phyloP scores from a whole-genome alignment of 2,329 filamentous ascomycete species.

The Dactylellina leptospora region DNA sequence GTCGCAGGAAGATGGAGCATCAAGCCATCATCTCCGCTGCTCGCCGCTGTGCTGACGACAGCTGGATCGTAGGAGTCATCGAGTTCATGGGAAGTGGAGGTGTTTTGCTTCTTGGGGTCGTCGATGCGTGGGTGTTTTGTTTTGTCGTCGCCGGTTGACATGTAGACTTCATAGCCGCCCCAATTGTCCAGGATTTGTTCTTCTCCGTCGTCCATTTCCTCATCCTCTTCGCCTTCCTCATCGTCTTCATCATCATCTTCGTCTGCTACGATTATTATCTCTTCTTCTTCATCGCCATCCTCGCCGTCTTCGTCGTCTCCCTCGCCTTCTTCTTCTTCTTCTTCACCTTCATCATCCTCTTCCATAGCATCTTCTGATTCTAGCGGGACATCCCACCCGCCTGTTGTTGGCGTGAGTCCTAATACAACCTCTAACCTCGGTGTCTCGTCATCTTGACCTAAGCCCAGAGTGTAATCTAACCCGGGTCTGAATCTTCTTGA shows the following conservation, averaged over 20 bases:
- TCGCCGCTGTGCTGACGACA: conserved; percentile 76
- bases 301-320: conserved; percentile 57
- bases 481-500: conserved; percentile 87
- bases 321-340: conserved; percentile 59
- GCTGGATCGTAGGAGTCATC: conserved; percentile 76
- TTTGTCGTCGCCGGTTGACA: conserved; percentile 57
- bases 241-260: conserved; percentile 52
- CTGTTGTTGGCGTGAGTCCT: conserved; percentile 81
- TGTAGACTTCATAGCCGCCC: conserved; percentile 64
- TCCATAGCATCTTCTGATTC: conserved; percentile 65
- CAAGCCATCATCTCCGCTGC: conserved; percentile 77
- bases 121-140: conserved; percentile 59
- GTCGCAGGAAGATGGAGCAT: conserved; percentile 73
- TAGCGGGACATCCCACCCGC: conserved; percentile 79
- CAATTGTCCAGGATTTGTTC: conserved; percentile 59
- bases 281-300: conserved; percentile 54
- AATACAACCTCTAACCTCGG: conserved; percentile 87
- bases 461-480: conserved; percentile 91
- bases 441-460: conserved; percentile 75
- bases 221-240: conserved; percentile 4
- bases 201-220: conserved; percentile 53
- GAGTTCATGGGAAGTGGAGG: conserved; percentile 63
- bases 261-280: conserved; percentile 35
- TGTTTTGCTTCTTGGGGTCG: conserved; percentile 64
- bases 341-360: conserved; percentile 63